A percentile compares a stretch with the other conserved stretches of the same genome.
phyloP scores from a whole-genome alignment of 2,329 filamentous ascomycete species.

The Colletotrichum sp. region DNA sequence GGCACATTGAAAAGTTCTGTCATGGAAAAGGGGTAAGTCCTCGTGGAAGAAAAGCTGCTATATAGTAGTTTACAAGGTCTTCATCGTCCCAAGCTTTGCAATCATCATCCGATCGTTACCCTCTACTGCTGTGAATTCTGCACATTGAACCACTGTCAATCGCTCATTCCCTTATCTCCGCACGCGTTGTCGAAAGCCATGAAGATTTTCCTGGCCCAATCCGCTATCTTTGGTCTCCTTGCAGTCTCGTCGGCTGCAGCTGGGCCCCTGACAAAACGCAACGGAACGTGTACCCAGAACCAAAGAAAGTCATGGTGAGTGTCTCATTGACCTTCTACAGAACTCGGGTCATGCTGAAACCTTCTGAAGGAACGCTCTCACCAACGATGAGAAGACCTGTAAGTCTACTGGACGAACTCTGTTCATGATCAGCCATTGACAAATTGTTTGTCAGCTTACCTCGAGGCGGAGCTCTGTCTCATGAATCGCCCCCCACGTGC shows the following conservation, averaged over 20 bases:
- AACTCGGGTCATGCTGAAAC: background rate
- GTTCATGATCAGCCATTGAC: background rate
- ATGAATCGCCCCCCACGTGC: background rate
- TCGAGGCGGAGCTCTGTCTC: background rate
- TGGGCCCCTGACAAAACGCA: background rate
- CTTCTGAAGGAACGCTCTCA: background rate
- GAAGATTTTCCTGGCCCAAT: background rate
- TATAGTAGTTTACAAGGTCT: background rate
- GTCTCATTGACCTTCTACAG: background rate
- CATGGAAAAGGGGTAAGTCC: background rate
- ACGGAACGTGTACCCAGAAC: background rate
- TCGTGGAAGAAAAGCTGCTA: background rate
- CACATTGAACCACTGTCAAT: accelerated
- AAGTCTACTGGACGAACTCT: background rate
- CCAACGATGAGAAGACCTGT: background rate
- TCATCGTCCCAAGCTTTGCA: background rate
- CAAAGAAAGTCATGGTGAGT: background rate
- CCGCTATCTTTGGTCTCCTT: accelerated
- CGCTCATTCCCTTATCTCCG: background rate
- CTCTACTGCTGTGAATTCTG: background rate
- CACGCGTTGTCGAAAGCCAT: background rate
- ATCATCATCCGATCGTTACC: accelerated
- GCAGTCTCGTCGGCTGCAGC: background rate
- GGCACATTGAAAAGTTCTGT: accelerated
- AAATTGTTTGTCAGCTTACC: background rate